phyloP scores from a whole-genome alignment of 176 grass and related monocot genomes.

The Puccinellia tenuiflora region DNA sequence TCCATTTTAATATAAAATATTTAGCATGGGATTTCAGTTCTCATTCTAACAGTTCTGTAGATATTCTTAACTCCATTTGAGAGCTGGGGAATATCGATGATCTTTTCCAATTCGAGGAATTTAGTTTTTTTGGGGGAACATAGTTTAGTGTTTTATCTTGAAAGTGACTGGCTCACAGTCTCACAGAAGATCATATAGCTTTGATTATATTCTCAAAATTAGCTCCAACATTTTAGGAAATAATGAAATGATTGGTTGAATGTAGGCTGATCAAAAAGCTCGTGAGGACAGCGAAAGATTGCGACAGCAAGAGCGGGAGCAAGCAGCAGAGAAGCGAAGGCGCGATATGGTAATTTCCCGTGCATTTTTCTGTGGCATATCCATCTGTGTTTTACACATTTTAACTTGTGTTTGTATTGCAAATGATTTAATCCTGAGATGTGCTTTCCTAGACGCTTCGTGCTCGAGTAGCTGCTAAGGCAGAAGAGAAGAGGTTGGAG shows the following conservation, averaged over 20 bases:
- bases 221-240: background rate
- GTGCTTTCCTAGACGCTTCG: constrained; percentile 57
- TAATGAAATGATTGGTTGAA: constrained; percentile 29
- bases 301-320: constrained; percentile 77
- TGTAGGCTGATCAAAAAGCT: constrained; percentile 91
- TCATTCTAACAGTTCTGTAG: background rate
- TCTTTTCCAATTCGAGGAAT: background rate
- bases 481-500: constrained; percentile 92
- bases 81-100: background rate
- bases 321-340: constrained; percentile 81
- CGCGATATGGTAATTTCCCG: constrained; percentile 68
- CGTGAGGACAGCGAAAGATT: constrained; percentile 91
- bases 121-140: background rate
- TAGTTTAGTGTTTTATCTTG: background rate
- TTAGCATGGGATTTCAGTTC: background rate
- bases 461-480: constrained; percentile 92
- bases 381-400: constrained; percentile 1
- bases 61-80: background rate
- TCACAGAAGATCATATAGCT: background rate
- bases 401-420: constrained; percentile 11
- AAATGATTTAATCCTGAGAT: constrained; percentile 20
- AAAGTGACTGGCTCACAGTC: background rate
- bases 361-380: constrained; percentile 7
- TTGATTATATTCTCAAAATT: background rate
- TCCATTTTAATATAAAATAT: background rate